Percentiles rank a stretch among this genome's conserved stretches.
Conservation (phyloP, 352 stramenopile genomes). For the Aphanomyces astaci region DNA sequence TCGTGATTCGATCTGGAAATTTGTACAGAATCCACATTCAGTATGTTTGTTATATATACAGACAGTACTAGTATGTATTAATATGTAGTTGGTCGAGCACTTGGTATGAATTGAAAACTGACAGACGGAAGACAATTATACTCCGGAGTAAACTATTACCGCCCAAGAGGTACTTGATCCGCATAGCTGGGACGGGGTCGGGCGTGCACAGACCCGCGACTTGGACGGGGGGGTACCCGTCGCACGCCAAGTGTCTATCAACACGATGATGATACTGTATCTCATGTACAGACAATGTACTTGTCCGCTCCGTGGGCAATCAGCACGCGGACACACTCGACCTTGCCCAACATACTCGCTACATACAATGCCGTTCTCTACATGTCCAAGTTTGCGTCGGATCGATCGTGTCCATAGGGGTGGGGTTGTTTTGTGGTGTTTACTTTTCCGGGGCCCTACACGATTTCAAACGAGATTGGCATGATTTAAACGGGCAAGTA, state of each 20-base stretch:
- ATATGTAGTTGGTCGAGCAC: too few relatives aligned
- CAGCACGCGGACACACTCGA: constrained; percentile 44
- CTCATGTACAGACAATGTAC: constrained; percentile 26
- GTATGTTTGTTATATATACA: too few relatives aligned
- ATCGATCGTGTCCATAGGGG: too few relatives aligned
- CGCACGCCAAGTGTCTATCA: constrained; percentile 41
- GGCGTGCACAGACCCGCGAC: constrained; percentile 39
- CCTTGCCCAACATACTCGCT: constrained; percentile 53
- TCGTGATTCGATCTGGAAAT: too few relatives aligned
- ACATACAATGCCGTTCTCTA: constrained; percentile 56
- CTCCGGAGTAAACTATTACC: too few relatives aligned
- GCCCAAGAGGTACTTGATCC: constrained; percentile 47
- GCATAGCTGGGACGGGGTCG: constrained; percentile 52
- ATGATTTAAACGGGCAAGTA: background rate
- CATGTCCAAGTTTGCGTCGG: background rate
- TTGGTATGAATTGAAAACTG: too few relatives aligned
- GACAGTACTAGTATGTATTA: too few relatives aligned
- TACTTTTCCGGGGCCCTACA: constrained; percentile 24
- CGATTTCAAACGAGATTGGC: background rate
- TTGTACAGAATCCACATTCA: too few relatives aligned
- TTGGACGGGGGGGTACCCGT: constrained; percentile 35
- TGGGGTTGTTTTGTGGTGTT: too few relatives aligned
- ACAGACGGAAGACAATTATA: too few relatives aligned
- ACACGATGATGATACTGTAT: background rate
- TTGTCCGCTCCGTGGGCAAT: constrained; percentile 50